Conservation (phyloP, 345 rosid genomes). For the Aquilaria malaccensis region DNA sequence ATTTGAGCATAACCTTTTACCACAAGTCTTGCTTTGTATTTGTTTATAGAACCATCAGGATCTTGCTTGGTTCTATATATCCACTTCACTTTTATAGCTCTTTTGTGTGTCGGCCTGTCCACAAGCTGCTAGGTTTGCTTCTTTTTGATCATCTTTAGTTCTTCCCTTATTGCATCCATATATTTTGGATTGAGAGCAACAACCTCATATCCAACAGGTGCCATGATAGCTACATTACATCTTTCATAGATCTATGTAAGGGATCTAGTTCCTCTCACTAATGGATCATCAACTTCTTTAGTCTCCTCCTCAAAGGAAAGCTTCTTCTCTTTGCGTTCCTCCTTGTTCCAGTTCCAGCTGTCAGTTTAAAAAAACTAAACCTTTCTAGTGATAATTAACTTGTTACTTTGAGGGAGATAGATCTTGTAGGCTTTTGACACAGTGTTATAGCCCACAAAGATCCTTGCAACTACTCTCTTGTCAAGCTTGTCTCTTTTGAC, state of each 20-base stretch:
- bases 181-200: background rate
- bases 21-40: background rate
- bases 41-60: background rate
- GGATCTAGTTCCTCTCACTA: background rate
- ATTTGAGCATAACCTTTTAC: background rate
- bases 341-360: background rate
- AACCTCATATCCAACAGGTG: background rate
- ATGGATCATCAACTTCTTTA: background rate
- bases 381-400: background rate
- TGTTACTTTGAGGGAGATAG: background rate
- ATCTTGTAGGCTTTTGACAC: background rate
- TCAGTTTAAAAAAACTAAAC: background rate
- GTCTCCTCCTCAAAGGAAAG: background rate
- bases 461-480: background rate
- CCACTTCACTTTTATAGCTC: background rate
- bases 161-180: constrained; percentile 1
- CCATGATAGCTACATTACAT: background rate
- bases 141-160: constrained; percentile 1
- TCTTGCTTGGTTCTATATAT: background rate
- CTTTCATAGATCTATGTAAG: background rate
- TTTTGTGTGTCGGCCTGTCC: background rate
- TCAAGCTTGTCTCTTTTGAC: constrained; percentile 5
- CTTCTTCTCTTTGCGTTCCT: background rate
- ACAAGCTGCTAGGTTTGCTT: background rate
- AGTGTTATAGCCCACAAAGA: constrained; percentile 7